Base-by-base conservation (phyloP, 2,329 filamentous ascomycete genomes). In the Fusarium oligoseptatum region DNA sequence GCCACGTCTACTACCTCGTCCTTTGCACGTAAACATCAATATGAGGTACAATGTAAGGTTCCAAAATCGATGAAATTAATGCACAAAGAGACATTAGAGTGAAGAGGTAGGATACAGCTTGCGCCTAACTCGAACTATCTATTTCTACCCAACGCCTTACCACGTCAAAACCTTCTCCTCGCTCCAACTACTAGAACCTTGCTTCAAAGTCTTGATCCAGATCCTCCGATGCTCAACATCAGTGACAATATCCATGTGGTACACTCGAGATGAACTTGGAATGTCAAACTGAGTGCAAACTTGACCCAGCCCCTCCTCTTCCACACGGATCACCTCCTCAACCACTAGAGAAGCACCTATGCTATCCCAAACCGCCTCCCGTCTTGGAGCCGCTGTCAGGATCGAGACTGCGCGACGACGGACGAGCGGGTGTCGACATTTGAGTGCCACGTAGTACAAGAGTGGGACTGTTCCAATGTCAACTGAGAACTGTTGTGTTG, bases 291-390 rank as follows among this genome's bases (percentile, higher is more conserved):
- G 57, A 4, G 39, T 37, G 3, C 8, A 41, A 8, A 74, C 41
- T 4, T 60, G 43, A 0, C 32, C 62, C 11, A 72, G n/a, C 0
- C 70, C 72, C 17, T n/a, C 43, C 57, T 74, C 72, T n/a, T 74
- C 72, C 11, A 71, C 67, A 9, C 60, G 17, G 3, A 74, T 29
- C 9, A 72, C 36, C 29, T 72, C 67, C 37, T 56, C 36, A 14
- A 57, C 32, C 1, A 74, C 67, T 3, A 34, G 61, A 2, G 70
- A 60, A 10, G 72, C 67, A 2, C 72, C 70, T n/a, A 67, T 29
- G 5, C 73, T 73, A 14, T 74, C 69, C 69, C 73, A 76, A 5
- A 74, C 72, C 3, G 69, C 69, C 34, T 76, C 69, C 43, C 71
- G 64, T 6, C 69, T 60, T 17, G 73, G 71, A 15, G 48, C 52